Base-by-base conservation (phyloP, 768 basidiomycete genomes). In the Leccinellum rugosiceps region DNA sequence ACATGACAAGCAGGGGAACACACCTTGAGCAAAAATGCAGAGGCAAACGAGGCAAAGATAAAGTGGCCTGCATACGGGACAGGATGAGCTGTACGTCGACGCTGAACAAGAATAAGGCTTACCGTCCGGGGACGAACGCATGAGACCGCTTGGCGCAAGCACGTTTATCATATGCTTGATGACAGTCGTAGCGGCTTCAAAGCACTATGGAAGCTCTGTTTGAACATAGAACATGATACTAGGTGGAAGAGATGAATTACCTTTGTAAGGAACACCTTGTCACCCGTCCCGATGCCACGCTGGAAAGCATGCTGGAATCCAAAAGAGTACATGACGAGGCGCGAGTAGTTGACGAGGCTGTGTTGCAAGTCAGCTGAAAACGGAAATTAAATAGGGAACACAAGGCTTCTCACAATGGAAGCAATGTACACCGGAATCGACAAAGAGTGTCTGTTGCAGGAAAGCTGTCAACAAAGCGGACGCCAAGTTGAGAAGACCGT, bases 311-410 rank as follows among this genome's bases (percentile, higher is more conserved):
- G 86, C 61, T 92, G 90, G 74, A 92, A 92, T 5, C 88, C 90
- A 63, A 92, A 92, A 0, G 90, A 92, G 65, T 83, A 90, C 88
- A 92, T 90, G 50, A 92, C 90, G 11, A 92, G 82, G 15, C 90
- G 79, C 34, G 88, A 88, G 64, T 92, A 92, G 28, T 77, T 82
- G 56, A 87, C 85, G 44, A 89, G 78, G 79, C 89, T 92, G 54
- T 1, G 48, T 32, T 41, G 26, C 23, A 1, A 41, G 34, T 62
- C 53, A 61, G 65, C 50, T 52, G 43, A 49, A 59, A 34, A 21
- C 50, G 45, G 41, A 52, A 41, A 23, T 53, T 31, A 3, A 28
- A 17, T 5, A 49, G 26, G n/a, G n/a, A 52, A 30, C n/a, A 32
- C 1, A 32, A 48, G 46, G 48, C n/a, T 5, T 72, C 86, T 61